Conservation (phyloP, 2,329 filamentous ascomycete genomes). For the Cladophialophora immunda region DNA sequence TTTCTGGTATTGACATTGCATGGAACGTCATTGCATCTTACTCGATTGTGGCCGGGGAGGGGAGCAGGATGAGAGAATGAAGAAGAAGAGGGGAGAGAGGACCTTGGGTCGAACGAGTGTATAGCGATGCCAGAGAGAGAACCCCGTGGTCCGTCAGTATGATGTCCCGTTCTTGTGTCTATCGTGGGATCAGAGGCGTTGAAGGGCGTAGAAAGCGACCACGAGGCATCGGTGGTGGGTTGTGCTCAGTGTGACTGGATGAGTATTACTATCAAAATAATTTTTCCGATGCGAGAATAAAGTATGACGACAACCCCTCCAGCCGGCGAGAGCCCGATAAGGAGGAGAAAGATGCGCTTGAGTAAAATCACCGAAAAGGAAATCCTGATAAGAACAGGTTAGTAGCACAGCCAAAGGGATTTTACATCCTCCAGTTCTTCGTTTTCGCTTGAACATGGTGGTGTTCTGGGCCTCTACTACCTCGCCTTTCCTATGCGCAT, state of each 20-base stretch:
- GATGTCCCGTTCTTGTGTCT: neutral
- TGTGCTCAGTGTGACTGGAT: neutral
- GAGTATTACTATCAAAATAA: neutral
- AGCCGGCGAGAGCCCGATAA: neutral
- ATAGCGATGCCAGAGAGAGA: neutral
- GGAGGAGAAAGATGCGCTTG: too few species aligned
- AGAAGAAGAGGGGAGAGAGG: neutral
- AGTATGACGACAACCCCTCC: neutral
- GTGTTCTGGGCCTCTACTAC: too few species aligned
- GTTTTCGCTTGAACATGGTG: too few species aligned
- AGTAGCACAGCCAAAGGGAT: too few species aligned
- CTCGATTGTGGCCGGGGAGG: neutral
- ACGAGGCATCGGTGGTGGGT: neutral
- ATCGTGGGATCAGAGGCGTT: neutral
- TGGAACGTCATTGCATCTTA: constrained; percentile 2
- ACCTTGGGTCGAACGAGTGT: neutral
- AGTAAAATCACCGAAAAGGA: too few species aligned
- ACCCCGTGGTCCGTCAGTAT: neutral
- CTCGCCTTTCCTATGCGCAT: too few species aligned
- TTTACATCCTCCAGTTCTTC: too few species aligned
- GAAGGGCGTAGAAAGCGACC: neutral
- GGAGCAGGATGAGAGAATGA: neutral
- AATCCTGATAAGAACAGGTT: too few species aligned
- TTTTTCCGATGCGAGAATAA: neutral
- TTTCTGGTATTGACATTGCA: constrained; percentile 61